A percentile compares a stretch with the other conserved stretches of the same genome.
Conservation (phyloP, 2,329 filamentous ascomycete genomes). For the Elsinoe arachidis region DNA sequence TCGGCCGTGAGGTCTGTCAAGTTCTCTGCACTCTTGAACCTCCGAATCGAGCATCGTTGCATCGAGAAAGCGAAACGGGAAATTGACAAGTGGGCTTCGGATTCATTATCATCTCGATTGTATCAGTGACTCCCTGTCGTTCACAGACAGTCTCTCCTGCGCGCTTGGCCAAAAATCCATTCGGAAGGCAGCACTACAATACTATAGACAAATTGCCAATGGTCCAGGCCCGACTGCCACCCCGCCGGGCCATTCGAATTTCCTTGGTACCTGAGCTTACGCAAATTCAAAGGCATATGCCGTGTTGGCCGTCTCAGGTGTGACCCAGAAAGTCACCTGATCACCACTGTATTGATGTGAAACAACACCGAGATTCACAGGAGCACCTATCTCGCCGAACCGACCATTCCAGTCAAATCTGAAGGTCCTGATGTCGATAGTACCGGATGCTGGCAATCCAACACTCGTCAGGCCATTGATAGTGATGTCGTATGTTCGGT, state of each 20-base stretch:
- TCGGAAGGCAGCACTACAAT: too few species aligned
- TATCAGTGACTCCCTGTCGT: too few species aligned
- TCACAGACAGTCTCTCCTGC: too few species aligned
- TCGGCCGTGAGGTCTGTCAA: too few species aligned
- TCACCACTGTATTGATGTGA: slow-evolving; percentile 30
- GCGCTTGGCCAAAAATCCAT: too few species aligned
- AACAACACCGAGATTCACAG: slow-evolving; percentile 25
- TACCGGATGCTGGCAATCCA: slow-evolving; percentile 27
- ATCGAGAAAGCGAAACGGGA: too few species aligned
- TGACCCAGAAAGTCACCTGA: slow-evolving; percentile 31
- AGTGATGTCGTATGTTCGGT: slow-evolving; percentile 29
- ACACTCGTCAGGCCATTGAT: slow-evolving; percentile 28
- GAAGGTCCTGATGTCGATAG: slow-evolving; percentile 27
- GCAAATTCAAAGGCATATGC: slow-evolving; percentile 36
- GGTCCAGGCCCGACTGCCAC: not conserved
- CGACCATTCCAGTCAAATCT: slow-evolving; percentile 20
- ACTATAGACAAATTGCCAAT: too few species aligned
- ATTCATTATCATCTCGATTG: too few species aligned
- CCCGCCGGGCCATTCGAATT: not conserved
- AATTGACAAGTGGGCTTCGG: too few species aligned
- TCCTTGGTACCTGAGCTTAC: not conserved
- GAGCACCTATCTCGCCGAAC: slow-evolving; percentile 26
- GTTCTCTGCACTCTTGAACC: too few species aligned
- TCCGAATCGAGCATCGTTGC: too few species aligned
- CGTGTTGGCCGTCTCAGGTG: slow-evolving; percentile 25